Percentiles rank a stretch among this genome's conserved stretches.
phyloP scores from a whole-genome alignment of 176 grass and related monocot genomes.

The Poa pratensis region DNA sequence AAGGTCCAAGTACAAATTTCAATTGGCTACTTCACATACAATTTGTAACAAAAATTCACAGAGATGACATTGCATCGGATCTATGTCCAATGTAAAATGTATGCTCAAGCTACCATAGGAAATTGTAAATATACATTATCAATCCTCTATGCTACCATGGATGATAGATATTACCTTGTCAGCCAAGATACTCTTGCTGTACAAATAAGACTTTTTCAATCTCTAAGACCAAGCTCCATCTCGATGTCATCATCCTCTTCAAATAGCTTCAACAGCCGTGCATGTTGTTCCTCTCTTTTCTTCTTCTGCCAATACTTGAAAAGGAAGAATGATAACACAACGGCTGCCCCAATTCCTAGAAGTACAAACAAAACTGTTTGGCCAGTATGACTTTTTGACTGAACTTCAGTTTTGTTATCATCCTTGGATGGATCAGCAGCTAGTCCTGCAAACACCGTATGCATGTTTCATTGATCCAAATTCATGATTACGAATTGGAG shows the following conservation, averaged over 20 bases:
- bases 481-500: background rate
- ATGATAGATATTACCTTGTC: slow-evolving; percentile 52
- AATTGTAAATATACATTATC: slow-evolving; percentile 18
- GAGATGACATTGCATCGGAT: slow-evolving; percentile 1
- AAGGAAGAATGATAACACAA: slow-evolving; percentile 66
- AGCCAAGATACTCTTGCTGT: slow-evolving; percentile 62
- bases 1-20: background rate
- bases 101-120: background rate
- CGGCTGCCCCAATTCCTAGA: slow-evolving; percentile 56
- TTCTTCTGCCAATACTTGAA: slow-evolving; percentile 98
- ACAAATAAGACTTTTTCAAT: slow-evolving; percentile 55
- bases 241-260: slow-evolving; percentile 92
- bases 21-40: background rate
- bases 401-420: slow-evolving; percentile 58
- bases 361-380: slow-evolving; percentile 64
- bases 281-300: slow-evolving; percentile 93
- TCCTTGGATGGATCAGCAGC: slow-evolving; percentile 65
- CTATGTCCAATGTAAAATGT: slow-evolving; percentile 1
- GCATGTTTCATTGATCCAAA: slow-evolving; percentile 36
- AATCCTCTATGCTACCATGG: background rate
- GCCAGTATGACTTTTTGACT: slow-evolving; percentile 66
- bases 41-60: background rate
- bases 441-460: slow-evolving; percentile 55
- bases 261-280: slow-evolving; percentile 83
- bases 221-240: slow-evolving; percentile 77